Evolutionary conservation across 116 monocot species (phyloP).

Genomic region (Dioscorea cayenensis): DNA sequence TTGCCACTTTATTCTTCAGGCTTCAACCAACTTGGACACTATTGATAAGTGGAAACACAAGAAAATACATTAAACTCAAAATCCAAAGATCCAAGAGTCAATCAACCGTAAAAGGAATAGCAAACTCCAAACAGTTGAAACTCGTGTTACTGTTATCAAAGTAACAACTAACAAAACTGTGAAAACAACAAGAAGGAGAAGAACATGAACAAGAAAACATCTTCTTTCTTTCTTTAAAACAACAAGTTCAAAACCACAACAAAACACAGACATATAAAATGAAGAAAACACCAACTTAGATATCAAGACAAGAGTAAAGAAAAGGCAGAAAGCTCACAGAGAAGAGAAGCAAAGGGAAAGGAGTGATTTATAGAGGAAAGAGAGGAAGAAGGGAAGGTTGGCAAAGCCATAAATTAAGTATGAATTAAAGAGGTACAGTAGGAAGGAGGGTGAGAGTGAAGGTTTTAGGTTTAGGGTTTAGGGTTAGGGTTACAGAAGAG

Average conservation of each 20-base stretch:
- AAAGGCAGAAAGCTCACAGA: background rate
- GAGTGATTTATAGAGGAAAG: background rate
- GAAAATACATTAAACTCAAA: no score
- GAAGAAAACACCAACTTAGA: no score
- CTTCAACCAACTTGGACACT: background rate
- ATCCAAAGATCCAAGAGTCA: no score
- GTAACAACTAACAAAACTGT: background rate
- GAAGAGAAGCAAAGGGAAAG: background rate
- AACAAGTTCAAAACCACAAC: no score
- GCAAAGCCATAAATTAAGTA: background rate
- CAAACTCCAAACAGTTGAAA: no score
- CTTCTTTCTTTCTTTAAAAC: no score
- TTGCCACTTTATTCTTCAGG: slow-evolving; percentile 8
- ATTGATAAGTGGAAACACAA: no score
- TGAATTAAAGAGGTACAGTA: background rate
- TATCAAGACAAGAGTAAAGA: background rate
- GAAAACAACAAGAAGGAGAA: background rate
- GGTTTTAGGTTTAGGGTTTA: background rate
- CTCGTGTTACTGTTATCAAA: no score
- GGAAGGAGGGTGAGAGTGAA: slow-evolving; percentile 8
- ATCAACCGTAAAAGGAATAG: background rate
- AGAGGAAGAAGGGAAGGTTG: background rate
- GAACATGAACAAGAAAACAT: background rate
- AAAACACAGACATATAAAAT: no score
- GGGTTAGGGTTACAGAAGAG: slow-evolving; percentile 16